A percentile compares a stretch with the other conserved stretches of the same genome.
phyloP scores from a whole-genome alignment of 108 stramenopile species.

The Craspedostauros australis region DNA sequence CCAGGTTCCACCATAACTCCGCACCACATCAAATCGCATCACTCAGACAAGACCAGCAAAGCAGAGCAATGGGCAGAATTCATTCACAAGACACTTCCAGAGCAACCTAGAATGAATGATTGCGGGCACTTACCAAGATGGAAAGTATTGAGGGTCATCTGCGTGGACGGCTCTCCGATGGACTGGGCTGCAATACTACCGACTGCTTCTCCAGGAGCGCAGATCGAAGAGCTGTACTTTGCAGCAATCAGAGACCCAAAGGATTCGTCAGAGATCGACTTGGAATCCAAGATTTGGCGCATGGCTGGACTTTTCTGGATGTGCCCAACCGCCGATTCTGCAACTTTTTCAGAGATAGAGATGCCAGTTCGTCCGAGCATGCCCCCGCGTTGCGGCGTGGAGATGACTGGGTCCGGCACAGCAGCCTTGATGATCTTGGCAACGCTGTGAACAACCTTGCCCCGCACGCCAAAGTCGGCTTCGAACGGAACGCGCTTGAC shows the following conservation, averaged over 20 bases:
- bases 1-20: too few species aligned
- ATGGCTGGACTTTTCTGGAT: slow-evolving; percentile 42
- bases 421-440: slow-evolving; percentile 64
- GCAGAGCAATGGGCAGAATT: background rate
- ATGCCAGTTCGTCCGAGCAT: slow-evolving; percentile 73
- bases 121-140: slow-evolving; percentile 59
- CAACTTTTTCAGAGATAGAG: slow-evolving; percentile 81
- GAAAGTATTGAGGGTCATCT: slow-evolving; percentile 99
- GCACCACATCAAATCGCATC: background rate
- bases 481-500: slow-evolving; percentile 53
- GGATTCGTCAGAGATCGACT: slow-evolving; percentile 39
- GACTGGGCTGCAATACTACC: slow-evolving; percentile 97
- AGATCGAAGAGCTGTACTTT: slow-evolving; percentile 90
- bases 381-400: slow-evolving; percentile 40
- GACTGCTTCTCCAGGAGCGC: slow-evolving; percentile 98
- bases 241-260: slow-evolving; percentile 71
- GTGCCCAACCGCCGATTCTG: slow-evolving; percentile 40
- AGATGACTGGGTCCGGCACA: slow-evolving; percentile 69
- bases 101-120: background rate
- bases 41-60: background rate
- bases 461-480: slow-evolving; percentile 42
- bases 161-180: slow-evolving; percentile 98
- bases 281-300: slow-evolving; percentile 45
- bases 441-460: slow-evolving; percentile 41
- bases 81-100: background rate